Percentiles rank a stretch among this genome's conserved stretches.
These are phyloP conservation scores for Ligustrum vulgare DNA, from an alignment of 257 asterid species.

Conservation along the genomic window DNA sequence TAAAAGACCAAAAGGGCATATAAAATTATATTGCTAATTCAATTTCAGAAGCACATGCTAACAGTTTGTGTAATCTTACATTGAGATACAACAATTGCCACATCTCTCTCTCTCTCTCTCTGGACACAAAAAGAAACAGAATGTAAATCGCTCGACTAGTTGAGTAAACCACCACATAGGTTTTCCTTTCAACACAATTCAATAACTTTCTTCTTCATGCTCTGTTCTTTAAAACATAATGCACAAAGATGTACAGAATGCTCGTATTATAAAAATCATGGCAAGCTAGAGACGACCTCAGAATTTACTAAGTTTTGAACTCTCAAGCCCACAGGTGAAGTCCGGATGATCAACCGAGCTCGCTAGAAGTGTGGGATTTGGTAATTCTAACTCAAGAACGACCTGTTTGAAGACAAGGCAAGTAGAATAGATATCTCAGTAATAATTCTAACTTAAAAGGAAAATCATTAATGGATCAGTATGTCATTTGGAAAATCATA, in stretches of 20 bases:
- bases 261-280: background rate
- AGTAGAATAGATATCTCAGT: background rate
- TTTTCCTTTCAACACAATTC: background rate
- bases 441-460: background rate
- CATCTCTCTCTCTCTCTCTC: background rate
- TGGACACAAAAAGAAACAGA: background rate
- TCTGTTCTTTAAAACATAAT: background rate
- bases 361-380: conserved; percentile 51
- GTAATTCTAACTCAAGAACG: conserved; percentile 70
- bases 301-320: conserved; percentile 27
- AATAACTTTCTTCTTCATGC: background rate
- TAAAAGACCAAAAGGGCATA: background rate
- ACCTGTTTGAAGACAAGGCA: conserved; percentile 44
- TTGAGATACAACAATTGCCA: background rate
- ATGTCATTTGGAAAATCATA: background rate
- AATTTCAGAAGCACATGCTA: background rate
- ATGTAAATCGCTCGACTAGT: background rate
- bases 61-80: background rate
- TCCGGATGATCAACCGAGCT: conserved; percentile 62
- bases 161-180: background rate
- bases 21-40: background rate
- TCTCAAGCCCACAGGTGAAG: conserved; percentile 55
- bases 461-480: background rate
- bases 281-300: conserved; percentile 1
- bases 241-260: conserved; percentile 9